Conservation (phyloP, 331 rosid genomes). For the Telfairia occidentalis region DNA sequence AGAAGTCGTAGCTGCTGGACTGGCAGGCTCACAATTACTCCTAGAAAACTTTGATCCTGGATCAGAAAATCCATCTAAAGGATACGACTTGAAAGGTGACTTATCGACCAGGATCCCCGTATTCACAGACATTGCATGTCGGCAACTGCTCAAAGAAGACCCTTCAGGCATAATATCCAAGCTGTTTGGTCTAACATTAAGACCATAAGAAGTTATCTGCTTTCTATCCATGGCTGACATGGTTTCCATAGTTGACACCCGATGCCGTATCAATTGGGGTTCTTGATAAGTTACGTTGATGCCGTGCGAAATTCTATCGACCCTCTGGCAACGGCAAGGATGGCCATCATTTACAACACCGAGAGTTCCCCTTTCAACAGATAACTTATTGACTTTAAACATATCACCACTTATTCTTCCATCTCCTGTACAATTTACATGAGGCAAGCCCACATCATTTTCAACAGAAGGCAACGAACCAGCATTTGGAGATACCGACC, state of each 20-base stretch:
- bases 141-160: conserved; percentile 13
- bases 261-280: conserved; percentile 25
- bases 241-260: conserved; percentile 17
- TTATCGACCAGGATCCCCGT: conserved; percentile 10
- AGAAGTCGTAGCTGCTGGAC: conserved; percentile 48
- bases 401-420: conserved; percentile 23
- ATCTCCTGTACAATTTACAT: background rate
- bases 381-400: conserved; percentile 17
- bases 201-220: conserved; percentile 21
- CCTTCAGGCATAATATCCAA: conserved; percentile 21
- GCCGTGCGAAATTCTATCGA: conserved; percentile 31
- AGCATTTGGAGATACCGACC: conserved; percentile 19
- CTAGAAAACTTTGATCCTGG: conserved; percentile 20
- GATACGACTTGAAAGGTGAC: conserved; percentile 16
- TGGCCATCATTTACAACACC: conserved; percentile 21
- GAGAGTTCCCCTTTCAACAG: conserved; percentile 24
- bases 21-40: conserved; percentile 22
- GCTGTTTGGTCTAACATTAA: conserved; percentile 16
- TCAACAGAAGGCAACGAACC: conserved; percentile 23
- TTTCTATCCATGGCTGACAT: conserved; percentile 21
- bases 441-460: conserved; percentile 19
- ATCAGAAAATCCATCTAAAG: conserved; percentile 18
- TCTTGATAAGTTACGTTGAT: conserved; percentile 27
- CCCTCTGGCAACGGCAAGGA: conserved; percentile 53
- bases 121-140: conserved; percentile 11